phyloP scores from a whole-genome alignment of 495 filamentous ascomycete species.

The Jackrogersella multiformis region DNA sequence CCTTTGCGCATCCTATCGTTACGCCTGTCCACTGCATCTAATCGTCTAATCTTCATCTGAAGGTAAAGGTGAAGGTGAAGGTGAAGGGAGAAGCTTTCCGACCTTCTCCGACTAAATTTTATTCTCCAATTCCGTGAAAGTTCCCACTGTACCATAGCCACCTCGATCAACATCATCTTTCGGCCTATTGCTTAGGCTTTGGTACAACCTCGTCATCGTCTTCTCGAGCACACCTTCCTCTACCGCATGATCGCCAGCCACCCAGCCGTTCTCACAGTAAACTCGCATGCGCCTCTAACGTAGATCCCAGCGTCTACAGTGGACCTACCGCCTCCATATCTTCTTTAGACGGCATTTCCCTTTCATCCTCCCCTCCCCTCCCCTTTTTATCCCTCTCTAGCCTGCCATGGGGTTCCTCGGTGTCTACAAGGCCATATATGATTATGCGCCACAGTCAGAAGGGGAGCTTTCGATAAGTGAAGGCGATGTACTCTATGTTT shows the following conservation, averaged over 20 bases:
- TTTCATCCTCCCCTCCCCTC: too few species aligned
- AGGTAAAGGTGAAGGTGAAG: too few species aligned
- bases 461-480: constrained; percentile 88
- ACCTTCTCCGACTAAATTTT: not conserved
- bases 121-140: not conserved
- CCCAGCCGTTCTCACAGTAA: constrained; percentile 9
- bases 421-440: constrained; percentile 91
- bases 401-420: constrained; percentile 77
- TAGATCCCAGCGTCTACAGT: not conserved
- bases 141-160: not conserved
- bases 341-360: not conserved
- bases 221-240: not conserved
- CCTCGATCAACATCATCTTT: constrained; percentile 3
- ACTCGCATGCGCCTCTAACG: constrained; percentile 22
- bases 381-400: constrained; percentile 7
- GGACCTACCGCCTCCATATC: constrained; percentile 1
- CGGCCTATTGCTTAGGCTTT: constrained; percentile 11
- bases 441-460: constrained; percentile 89
- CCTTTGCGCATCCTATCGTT: constrained; percentile 25
- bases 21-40: constrained; percentile 12
- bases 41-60: constrained; percentile 29
- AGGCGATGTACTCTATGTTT: constrained; percentile 89
- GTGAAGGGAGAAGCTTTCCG: too few species aligned
- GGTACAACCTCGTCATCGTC: constrained; percentile 9
- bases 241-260: constrained; percentile 19